These are phyloP conservation scores for Brassica carinata DNA, from an alignment of 345 rosid genomes.

Conservation along the genomic window DNA sequence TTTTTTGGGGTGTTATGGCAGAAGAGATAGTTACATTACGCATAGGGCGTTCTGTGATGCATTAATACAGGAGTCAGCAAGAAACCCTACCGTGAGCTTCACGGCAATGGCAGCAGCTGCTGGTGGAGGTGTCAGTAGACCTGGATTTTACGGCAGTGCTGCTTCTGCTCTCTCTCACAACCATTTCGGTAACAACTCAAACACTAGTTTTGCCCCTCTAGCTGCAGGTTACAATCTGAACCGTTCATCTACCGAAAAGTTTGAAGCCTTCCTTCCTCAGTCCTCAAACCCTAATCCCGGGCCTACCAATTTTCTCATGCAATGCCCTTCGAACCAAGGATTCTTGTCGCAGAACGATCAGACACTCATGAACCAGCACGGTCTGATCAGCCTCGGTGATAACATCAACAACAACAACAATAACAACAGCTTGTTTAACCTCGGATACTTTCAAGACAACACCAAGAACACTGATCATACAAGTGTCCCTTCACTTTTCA, in stretches of 20 bases:
- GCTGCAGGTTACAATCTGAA: slow-evolving; percentile 37
- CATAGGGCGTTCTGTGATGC: slow-evolving; percentile 91
- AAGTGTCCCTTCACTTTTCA: slow-evolving; percentile 69
- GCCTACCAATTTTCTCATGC: slow-evolving; percentile 50
- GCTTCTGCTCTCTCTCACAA: slow-evolving; percentile 39
- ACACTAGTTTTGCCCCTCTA: slow-evolving; percentile 26
- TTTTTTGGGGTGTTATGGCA: slow-evolving; percentile 32
- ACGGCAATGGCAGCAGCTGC: slow-evolving; percentile 41
- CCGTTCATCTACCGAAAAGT: slow-evolving; percentile 39
- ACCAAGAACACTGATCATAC: slow-evolving; percentile 31
- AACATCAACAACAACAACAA: slow-evolving; percentile 24
- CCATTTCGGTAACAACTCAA: slow-evolving; percentile 23
- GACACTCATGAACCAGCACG: slow-evolving; percentile 36
- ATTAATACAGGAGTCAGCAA: slow-evolving; percentile 68
- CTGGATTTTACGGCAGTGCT: slow-evolving; percentile 51
- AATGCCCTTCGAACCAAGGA: slow-evolving; percentile 46
- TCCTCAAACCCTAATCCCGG: slow-evolving; percentile 36
- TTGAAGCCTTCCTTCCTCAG: slow-evolving; percentile 48
- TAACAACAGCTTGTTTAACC: slow-evolving; percentile 44
- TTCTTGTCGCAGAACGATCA: slow-evolving; percentile 29
- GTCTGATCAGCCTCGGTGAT: slow-evolving; percentile 34
- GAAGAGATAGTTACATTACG: slow-evolving; percentile 86
- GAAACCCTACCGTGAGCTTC: slow-evolving; percentile 54
- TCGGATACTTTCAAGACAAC: slow-evolving; percentile 56
- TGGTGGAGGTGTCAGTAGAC: slow-evolving; percentile 31